Evolutionary conservation across 495 filamentous ascomycete species (phyloP).

Genomic region (Aspergillus nidulans): DNA sequence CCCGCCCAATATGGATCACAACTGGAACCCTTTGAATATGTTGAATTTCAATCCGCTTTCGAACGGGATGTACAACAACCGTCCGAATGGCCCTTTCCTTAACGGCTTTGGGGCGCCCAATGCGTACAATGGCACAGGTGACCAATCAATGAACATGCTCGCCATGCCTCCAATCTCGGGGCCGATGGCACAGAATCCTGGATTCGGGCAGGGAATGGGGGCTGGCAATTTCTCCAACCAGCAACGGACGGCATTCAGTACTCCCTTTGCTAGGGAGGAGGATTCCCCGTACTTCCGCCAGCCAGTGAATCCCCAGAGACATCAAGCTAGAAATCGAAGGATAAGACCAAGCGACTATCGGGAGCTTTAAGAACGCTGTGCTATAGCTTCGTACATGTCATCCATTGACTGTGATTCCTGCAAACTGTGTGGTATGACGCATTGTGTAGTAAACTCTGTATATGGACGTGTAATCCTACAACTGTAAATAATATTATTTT

Average conservation of each 20-base stretch:
- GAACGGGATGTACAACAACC: conserved; percentile 48
- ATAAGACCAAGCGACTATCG: conserved; percentile 84
- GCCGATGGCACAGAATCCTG: conserved; percentile 25
- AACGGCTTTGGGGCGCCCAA: conserved; percentile 28
- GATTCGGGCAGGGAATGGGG: conserved; percentile 29
- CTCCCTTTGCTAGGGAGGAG: conserved; percentile 64
- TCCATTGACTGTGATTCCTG: background rate
- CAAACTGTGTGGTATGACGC: background rate
- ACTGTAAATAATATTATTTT: conserved; percentile 10
- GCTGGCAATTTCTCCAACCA: conserved; percentile 61
- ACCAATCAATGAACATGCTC: conserved; percentile 38
- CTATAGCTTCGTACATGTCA: too few species aligned
- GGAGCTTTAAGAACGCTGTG: conserved; percentile 56
- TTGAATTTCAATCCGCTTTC: conserved; percentile 39
- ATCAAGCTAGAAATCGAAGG: conserved; percentile 71
- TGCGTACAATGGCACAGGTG: conserved; percentile 39
- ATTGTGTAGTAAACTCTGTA: conserved; percentile 1
- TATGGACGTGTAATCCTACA: conserved; percentile 1
- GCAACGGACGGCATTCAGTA: conserved; percentile 62
- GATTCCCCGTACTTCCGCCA: conserved; percentile 94
- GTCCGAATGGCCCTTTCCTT: conserved; percentile 25
- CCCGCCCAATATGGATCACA: conserved; percentile 36
- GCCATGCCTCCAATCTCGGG: conserved; percentile 30
- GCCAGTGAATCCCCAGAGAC: conserved; percentile 91
- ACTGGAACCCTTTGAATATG: conserved; percentile 48